Conservation (phyloP, 2,329 filamentous ascomycete species). For the Verticillium isaacii region DNA sequence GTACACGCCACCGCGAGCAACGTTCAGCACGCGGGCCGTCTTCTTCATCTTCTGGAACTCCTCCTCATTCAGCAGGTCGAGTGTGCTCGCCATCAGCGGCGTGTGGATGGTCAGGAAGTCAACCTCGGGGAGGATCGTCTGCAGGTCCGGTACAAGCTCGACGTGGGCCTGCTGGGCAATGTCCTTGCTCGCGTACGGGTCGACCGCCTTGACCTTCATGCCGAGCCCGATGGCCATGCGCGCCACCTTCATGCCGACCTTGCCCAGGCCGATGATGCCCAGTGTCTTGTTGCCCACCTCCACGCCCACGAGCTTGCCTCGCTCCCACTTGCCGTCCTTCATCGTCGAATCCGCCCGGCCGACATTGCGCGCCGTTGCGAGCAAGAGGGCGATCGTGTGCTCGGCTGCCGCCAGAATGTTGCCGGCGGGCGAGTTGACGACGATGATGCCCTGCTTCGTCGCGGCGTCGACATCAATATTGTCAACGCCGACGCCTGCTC, state of each 20-base stretch:
- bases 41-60: constrained; percentile 70
- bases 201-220: constrained; percentile 70
- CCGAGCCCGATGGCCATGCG: constrained; percentile 73
- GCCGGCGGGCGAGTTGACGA: constrained; percentile 74
- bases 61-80: constrained; percentile 63
- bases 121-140: constrained; percentile 57
- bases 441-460: constrained; percentile 69
- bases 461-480: constrained; percentile 74
- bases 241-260: constrained; percentile 76
- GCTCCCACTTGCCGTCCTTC: constrained; percentile 71
- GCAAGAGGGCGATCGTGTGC: constrained; percentile 69
- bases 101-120: constrained; percentile 82
- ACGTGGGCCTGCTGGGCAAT: constrained; percentile 66
- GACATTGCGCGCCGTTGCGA: constrained; percentile 70
- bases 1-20: constrained; percentile 75
- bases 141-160: constrained; percentile 51
- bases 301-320: constrained; percentile 68
- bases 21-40: constrained; percentile 71
- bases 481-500: constrained; percentile 78
- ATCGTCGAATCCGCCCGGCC: constrained; percentile 64
- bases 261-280: constrained; percentile 75
- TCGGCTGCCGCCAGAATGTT: constrained; percentile 80
- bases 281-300: constrained; percentile 75
- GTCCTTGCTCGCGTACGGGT: constrained; percentile 73
- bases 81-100: constrained; percentile 71